Percentiles rank a stretch among this genome's conserved stretches.
Evolutionary conservation across 2,329 filamentous ascomycete species (phyloP).

Genomic region (Monilinia laxa): DNA sequence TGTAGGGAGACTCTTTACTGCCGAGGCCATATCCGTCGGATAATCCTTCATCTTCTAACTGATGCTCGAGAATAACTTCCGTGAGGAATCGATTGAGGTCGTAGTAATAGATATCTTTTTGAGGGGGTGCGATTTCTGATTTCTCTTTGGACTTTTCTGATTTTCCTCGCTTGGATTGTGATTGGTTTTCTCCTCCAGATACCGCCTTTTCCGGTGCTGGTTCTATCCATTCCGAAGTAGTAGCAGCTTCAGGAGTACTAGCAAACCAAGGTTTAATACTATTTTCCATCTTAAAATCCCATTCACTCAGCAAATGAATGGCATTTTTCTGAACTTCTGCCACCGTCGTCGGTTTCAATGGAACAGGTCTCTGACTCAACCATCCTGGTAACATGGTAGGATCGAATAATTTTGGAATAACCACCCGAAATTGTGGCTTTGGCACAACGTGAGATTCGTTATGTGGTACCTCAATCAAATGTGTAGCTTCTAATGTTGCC

Average conservation of each 20-base stretch:
- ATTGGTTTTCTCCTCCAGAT: not conserved
- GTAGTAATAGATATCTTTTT: conserved; percentile 34
- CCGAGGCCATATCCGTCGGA: conserved; percentile 49
- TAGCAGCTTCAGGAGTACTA: conserved; percentile 27
- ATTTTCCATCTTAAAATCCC: conserved; percentile 50
- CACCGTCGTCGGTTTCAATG: conserved; percentile 48
- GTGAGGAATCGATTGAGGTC: conserved; percentile 43
- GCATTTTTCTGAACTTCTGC: conserved; percentile 57
- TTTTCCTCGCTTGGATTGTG: not conserved
- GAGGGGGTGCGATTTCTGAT: conserved; percentile 26
- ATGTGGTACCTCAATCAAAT: not conserved
- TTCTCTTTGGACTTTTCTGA: not conserved
- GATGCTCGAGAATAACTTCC: conserved; percentile 49
- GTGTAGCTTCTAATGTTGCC: conserved; percentile 12
- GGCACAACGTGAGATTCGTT: not conserved
- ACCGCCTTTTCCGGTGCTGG: not conserved
- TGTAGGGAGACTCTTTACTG: conserved; percentile 32
- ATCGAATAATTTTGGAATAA: conserved; percentile 55
- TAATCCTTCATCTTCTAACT: conserved; percentile 47
- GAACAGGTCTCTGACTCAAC: conserved; percentile 45
- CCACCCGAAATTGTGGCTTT: conserved; percentile 46
- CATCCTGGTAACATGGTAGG: conserved; percentile 56
- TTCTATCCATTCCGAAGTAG: not conserved
- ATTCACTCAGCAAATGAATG: conserved; percentile 49
- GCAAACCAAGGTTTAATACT: conserved; percentile 47